Conservation (phyloP, 305 asterid species). For the Vinca major region DNA sequence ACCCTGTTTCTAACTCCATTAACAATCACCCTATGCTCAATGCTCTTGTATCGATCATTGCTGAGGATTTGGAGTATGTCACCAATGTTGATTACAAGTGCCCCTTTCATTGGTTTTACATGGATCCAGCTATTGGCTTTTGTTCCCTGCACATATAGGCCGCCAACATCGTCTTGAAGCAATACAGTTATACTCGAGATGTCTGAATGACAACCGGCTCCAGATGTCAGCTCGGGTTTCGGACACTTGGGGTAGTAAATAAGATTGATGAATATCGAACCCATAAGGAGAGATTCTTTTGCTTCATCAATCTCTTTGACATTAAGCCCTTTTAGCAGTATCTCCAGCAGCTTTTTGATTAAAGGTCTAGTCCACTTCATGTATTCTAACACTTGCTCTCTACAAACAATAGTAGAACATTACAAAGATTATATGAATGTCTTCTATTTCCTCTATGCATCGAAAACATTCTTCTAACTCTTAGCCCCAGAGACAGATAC, state of each 20-base stretch:
- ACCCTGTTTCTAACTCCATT: constrained; percentile 30
- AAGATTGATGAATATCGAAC: constrained; percentile 12
- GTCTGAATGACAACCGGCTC: constrained; percentile 39
- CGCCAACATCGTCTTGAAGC: constrained; percentile 44
- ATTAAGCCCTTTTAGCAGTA: constrained; percentile 33
- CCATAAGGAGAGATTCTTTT: constrained; percentile 34
- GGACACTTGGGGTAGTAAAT: constrained; percentile 39
- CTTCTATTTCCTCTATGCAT: too few species aligned
- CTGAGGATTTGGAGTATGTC: constrained; percentile 46
- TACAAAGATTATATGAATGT: not conserved
- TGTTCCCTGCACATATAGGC: constrained; percentile 34
- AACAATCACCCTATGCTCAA: constrained; percentile 44
- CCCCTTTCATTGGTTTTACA: constrained; percentile 24
- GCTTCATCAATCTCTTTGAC: constrained; percentile 29
- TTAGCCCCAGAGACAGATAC: too few species aligned
- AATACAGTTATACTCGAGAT: constrained; percentile 32
- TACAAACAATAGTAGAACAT: not conserved
- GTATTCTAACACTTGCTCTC: constrained; percentile 39
- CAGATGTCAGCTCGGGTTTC: constrained; percentile 32
- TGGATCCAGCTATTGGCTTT: not conserved
- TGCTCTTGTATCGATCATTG: constrained; percentile 43
- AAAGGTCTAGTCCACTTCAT: constrained; percentile 35
- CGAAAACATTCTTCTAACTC: too few species aligned
- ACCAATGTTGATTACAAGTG: constrained; percentile 41
- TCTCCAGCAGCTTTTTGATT: constrained; percentile 28